These are phyloP conservation scores for Aechmea fasciata DNA, from an alignment of 176 grass and related monocot species.

Conservation along the genomic window DNA sequence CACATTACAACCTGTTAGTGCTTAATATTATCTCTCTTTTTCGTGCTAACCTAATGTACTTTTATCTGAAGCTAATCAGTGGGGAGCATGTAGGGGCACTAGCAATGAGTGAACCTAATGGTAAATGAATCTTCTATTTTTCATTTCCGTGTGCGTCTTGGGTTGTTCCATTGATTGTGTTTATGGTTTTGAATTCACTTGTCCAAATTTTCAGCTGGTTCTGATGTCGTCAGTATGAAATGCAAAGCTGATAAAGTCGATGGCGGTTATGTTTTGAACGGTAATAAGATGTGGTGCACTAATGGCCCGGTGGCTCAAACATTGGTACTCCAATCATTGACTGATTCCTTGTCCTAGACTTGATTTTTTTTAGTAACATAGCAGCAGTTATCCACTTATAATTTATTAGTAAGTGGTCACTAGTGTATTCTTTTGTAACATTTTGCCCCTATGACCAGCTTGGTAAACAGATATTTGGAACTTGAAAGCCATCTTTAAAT, in stretches of 20 bases:
- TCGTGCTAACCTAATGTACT: conserved; percentile 18
- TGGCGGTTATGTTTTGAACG: conserved; percentile 76
- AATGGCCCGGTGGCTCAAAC: conserved; percentile 92
- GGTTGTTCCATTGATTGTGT: neutral
- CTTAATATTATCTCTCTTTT: conserved; percentile 12
- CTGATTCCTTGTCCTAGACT: neutral
- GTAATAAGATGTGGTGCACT: conserved; percentile 99
- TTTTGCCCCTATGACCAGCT: no score
- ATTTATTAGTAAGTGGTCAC: neutral
- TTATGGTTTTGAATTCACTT: neutral
- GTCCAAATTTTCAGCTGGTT: conserved; percentile 57
- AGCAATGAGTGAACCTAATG: conserved; percentile 94
- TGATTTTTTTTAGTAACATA: neutral
- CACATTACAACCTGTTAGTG: neutral
- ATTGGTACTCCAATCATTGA: conserved; percentile 34
- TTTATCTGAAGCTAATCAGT: conserved; percentile 71
- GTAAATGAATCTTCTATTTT: conserved; percentile 33
- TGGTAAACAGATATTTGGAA: neutral
- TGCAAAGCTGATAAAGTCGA: conserved; percentile 90
- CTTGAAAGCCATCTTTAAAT: neutral
- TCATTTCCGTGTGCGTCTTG: neutral
- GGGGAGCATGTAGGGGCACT: conserved; percentile 87
- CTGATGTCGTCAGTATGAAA: conserved; percentile 98
- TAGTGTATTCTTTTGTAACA: neutral
- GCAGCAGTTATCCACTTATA: neutral